Evolutionary conservation across 257 asterid genomes (phyloP).

Genomic region (Paulownia fortunei): DNA sequence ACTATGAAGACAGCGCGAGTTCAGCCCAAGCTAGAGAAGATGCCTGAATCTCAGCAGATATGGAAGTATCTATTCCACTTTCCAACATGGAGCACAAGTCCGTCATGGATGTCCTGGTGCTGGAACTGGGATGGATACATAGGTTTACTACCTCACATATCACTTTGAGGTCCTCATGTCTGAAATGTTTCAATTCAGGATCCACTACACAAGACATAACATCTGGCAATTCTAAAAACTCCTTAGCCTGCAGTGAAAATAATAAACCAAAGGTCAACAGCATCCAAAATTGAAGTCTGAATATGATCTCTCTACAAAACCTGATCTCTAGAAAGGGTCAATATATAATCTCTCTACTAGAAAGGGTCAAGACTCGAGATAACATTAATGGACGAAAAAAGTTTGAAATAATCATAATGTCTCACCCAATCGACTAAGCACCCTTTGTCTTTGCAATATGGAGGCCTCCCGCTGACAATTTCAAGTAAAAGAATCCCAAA

Average conservation of each 20-base stretch:
- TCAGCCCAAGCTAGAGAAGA: slow-evolving; percentile 97
- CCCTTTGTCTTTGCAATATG: slow-evolving; percentile 84
- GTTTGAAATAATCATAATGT: neutral
- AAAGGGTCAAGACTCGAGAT: too few species aligned
- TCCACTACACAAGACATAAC: slow-evolving; percentile 66
- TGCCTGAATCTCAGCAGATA: slow-evolving; percentile 72
- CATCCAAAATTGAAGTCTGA: too few species aligned
- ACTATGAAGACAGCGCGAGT: slow-evolving; percentile 75
- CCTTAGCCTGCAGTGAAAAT: slow-evolving; percentile 69
- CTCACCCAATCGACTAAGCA: slow-evolving; percentile 90
- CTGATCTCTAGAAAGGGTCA: too few species aligned
- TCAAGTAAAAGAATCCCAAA: slow-evolving; percentile 88
- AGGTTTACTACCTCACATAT: slow-evolving; percentile 69
- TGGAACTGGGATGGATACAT: slow-evolving; percentile 58
- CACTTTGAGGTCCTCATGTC: slow-evolving; percentile 75
- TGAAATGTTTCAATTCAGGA: slow-evolving; percentile 82
- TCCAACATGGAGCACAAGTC: slow-evolving; percentile 75
- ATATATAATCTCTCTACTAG: neutral
- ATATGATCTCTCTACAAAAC: too few species aligned
- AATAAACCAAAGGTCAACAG: neutral
- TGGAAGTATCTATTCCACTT: slow-evolving; percentile 72
- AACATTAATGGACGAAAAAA: neutral
- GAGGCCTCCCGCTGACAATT: slow-evolving; percentile 89
- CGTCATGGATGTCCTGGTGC: slow-evolving; percentile 60
- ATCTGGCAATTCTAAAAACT: slow-evolving; percentile 65